A percentile compares a stretch with the other conserved stretches of the same genome.
These are phyloP conservation scores for Scutellaria barbata DNA, from an alignment of 257 asterid species.

Conservation along the genomic window DNA sequence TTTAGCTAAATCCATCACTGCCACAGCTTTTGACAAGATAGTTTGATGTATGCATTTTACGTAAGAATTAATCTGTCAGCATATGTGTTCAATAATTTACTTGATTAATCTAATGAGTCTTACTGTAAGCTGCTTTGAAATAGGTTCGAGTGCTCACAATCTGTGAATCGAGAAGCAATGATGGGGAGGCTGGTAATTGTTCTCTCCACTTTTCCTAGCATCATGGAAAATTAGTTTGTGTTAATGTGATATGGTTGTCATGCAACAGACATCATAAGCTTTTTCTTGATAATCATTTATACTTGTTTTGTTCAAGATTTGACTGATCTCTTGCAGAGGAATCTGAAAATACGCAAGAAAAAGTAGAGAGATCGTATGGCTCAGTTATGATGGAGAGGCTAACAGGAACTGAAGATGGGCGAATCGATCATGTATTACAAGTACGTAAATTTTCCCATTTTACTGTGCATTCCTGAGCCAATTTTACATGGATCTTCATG, in stretches of 20 bases:
- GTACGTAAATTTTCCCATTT: conserved; percentile 46
- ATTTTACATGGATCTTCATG: conserved; percentile 4
- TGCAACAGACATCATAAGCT: not conserved
- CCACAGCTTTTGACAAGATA: not conserved
- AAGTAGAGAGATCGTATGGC: conserved; percentile 86
- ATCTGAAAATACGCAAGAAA: conserved; percentile 51
- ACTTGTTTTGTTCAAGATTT: conserved; percentile 4
- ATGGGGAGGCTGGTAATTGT: conserved; percentile 56
- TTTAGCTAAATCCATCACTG: conserved; percentile 2
- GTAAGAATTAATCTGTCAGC: conserved; percentile 13
- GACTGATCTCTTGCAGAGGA: conserved; percentile 56
- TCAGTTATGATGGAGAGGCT: conserved; percentile 82
- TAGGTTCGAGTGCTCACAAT: conserved; percentile 89
- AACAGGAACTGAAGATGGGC: conserved; percentile 75
- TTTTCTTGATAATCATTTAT: not conserved
- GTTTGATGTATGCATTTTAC: not conserved
- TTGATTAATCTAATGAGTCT: conserved; percentile 2
- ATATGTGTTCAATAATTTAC: conserved; percentile 2
- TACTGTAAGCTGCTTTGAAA: conserved; percentile 37
- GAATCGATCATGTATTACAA: conserved; percentile 89
- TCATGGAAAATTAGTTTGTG: too few species aligned
- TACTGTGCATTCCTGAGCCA: not conserved
- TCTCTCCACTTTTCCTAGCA: conserved; percentile 2
- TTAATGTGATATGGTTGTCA: too few species aligned
- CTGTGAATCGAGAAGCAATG: conserved; percentile 69